Conservation (phyloP, 176 grass and related monocot species). For the Carex littledalei region DNA sequence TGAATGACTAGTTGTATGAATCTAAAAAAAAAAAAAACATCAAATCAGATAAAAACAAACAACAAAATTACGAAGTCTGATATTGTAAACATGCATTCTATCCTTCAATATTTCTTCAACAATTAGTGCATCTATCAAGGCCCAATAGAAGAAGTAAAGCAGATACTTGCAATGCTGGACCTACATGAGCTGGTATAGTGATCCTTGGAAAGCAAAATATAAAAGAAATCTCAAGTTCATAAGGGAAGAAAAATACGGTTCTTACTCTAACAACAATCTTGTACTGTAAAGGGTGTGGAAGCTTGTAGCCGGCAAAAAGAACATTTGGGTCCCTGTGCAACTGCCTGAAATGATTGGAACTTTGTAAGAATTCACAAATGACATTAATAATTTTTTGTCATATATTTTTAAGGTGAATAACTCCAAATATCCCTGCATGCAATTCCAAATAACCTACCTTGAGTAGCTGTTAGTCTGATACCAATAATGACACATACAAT, state of each 20-base stretch:
- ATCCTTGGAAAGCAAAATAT: neutral
- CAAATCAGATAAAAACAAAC: neutral
- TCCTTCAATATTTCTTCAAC: neutral
- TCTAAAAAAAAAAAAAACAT: slow-evolving; percentile 23
- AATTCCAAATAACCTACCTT: neutral
- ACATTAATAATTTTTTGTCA: neutral
- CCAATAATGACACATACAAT: neutral
- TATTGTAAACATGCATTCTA: neutral
- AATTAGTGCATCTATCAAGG: slow-evolving; percentile 8
- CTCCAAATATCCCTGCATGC: neutral
- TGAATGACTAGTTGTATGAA: slow-evolving; percentile 41
- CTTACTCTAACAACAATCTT: slow-evolving; percentile 48
- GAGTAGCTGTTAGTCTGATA: too few relatives aligned
- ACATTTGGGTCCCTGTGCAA: slow-evolving; percentile 51
- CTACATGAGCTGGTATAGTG: neutral
- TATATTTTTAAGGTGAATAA: neutral
- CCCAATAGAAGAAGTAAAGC: neutral
- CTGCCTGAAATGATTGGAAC: slow-evolving; percentile 30
- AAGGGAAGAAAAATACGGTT: neutral
- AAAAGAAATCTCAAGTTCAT: neutral
- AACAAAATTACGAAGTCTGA: neutral
- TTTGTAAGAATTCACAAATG: neutral
- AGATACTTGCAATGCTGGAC: neutral
- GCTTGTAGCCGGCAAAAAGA: slow-evolving; percentile 48
- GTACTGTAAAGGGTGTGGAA: slow-evolving; percentile 53